Conservation (phyloP, 768 basidiomycete genomes). For the Psilocybe azurescens region DNA sequence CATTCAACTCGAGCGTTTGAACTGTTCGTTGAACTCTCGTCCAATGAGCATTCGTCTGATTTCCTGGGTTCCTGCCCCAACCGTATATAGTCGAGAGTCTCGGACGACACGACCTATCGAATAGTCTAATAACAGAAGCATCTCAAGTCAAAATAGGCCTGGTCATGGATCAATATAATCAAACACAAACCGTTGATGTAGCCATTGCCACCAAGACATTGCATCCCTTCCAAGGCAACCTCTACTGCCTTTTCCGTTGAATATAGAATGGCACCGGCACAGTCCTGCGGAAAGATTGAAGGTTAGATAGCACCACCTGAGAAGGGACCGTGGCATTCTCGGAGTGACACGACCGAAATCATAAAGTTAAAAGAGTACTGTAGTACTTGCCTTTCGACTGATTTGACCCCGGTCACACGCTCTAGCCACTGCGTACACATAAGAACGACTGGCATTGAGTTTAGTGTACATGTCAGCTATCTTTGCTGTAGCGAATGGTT, state of each 20-base stretch:
- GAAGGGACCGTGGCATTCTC: not conserved
- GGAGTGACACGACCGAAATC: too few relatives aligned
- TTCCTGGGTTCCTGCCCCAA: slow-evolving; percentile 97
- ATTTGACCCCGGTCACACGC: slow-evolving; percentile 84
- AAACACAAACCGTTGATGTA: slow-evolving; percentile 81
- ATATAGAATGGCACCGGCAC: slow-evolving; percentile 93
- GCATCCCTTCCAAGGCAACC: slow-evolving; percentile 90
- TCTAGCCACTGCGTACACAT: slow-evolving; percentile 91
- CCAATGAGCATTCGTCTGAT: slow-evolving; percentile 95
- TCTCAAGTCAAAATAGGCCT: too few relatives aligned
- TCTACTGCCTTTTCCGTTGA: slow-evolving; percentile 93
- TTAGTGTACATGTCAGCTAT: slow-evolving; percentile 96
- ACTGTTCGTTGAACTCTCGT: slow-evolving; percentile 85
- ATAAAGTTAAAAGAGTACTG: not conserved
- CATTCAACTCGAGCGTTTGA: slow-evolving; percentile 31
- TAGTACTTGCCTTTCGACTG: slow-evolving; percentile 72
- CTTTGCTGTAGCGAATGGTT: slow-evolving; percentile 53
- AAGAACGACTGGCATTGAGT: slow-evolving; percentile 84
- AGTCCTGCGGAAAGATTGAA: slow-evolving; percentile 63
- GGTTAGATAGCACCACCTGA: not conserved
- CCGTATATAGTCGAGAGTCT: slow-evolving; percentile 88
- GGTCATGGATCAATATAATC: not conserved
- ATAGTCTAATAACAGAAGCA: slow-evolving; percentile 63
- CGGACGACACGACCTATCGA: slow-evolving; percentile 87
- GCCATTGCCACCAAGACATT: slow-evolving; percentile 93